Evolutionary conservation across 1,284 basidiomycete genomes (phyloP).

Genomic region (Sutorius eximius): DNA sequence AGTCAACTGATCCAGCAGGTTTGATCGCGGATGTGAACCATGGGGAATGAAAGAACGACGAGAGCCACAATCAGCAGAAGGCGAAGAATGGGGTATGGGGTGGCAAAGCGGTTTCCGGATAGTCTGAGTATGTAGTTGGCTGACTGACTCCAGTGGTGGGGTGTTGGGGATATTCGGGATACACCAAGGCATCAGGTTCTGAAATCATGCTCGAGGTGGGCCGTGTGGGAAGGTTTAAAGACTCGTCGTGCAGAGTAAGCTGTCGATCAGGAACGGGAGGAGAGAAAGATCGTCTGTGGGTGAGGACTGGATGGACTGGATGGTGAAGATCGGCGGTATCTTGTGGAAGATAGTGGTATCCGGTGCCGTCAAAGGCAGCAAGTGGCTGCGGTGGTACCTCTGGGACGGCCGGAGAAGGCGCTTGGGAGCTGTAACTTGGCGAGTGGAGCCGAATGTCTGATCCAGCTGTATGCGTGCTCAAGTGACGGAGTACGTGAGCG

Average conservation of each 20-base stretch:
- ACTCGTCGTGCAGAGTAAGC: constrained; percentile 11
- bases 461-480: constrained; percentile 41
- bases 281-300: constrained; percentile 23
- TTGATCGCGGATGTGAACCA: constrained; percentile 17
- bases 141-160: constrained; percentile 9
- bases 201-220: constrained; percentile 8
- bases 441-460: constrained; percentile 41
- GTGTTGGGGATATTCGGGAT: constrained; percentile 20
- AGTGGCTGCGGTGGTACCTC: constrained; percentile 45
- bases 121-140: constrained; percentile 20
- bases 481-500: constrained; percentile 53
- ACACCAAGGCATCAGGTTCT: constrained; percentile 11
- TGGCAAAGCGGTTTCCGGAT: constrained; percentile 8
- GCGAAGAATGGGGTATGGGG: constrained; percentile 15
- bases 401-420: constrained; percentile 34
- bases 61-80: constrained; percentile 8
- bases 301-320: constrained; percentile 4
- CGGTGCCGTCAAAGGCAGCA: constrained; percentile 18
- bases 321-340: constrained; percentile 11
- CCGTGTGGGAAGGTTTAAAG: constrained; percentile 13
- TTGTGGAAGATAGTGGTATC: constrained; percentile 19
- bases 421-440: constrained; percentile 33
- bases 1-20: constrained; percentile 21
- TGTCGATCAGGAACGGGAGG: constrained; percentile 9
- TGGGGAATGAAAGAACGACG: constrained; percentile 11